Percentiles rank a stretch among this genome's conserved stretches.
These are phyloP conservation scores for Diutina scorzettiae DNA, from an alignment of 1,139 yeast genomes.

Conservation along the genomic window DNA sequence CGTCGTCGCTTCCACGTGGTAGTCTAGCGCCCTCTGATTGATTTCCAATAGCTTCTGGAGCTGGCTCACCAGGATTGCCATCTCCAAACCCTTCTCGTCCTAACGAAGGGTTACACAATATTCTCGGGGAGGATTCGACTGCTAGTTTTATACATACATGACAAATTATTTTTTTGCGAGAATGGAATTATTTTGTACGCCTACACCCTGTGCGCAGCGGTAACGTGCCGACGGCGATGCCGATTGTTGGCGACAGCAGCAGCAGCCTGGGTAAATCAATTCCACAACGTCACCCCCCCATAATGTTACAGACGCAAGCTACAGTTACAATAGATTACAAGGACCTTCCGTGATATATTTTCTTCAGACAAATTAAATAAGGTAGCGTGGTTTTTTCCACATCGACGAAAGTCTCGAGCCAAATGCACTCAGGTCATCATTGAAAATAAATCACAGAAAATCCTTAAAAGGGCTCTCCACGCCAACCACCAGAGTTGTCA, in stretches of 20 bases:
- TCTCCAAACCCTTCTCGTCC: not conserved
- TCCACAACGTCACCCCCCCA: too few relatives aligned
- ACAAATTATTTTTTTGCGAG: constrained; percentile 1
- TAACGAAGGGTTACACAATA: too few relatives aligned
- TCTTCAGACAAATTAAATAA: constrained; percentile 31
- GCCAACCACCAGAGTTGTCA: not conserved
- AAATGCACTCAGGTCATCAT: constrained; percentile 91
- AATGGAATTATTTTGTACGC: not conserved
- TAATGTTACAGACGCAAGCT: too few relatives aligned
- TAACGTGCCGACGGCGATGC: constrained; percentile 1
- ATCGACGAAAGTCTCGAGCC: constrained; percentile 91
- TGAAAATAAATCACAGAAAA: not conserved
- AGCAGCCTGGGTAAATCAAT: too few relatives aligned
- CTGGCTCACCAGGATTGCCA: not conserved
- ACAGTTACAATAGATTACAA: too few relatives aligned
- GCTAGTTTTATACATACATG: not conserved
- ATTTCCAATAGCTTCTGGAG: constrained; percentile 1
- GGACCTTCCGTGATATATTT: too few relatives aligned
- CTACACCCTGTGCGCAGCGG: not conserved
- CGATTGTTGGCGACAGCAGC: too few relatives aligned
- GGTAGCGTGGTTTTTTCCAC: constrained; percentile 94
- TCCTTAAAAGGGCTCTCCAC: too few relatives aligned
- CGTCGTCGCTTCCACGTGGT: not conserved
- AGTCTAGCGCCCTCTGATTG: not conserved
- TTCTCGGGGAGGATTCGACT: too few relatives aligned